Conservation (phyloP, 768 basidiomycete species). For the Lactarius indigo region DNA sequence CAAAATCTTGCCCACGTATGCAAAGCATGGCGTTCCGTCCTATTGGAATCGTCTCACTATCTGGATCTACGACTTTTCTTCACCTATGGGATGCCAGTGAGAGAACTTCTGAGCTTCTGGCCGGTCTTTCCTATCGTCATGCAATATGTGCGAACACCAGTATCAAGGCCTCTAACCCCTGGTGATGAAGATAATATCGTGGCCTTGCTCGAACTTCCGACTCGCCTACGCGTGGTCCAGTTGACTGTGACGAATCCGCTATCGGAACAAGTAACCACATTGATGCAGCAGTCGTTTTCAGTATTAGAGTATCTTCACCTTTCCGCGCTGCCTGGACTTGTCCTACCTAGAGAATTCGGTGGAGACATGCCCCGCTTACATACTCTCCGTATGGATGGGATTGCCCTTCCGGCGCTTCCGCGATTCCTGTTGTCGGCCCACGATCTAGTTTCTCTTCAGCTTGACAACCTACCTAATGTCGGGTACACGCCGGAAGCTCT, state of each 20-base stretch:
- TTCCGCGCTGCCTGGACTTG: background rate
- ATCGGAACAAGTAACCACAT: background rate
- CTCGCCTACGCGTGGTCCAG: constrained; percentile 1
- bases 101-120: constrained; percentile 2
- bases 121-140: constrained; percentile 9
- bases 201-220: background rate
- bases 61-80: constrained; percentile 6
- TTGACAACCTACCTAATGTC: constrained; percentile 1
- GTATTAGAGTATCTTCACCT: background rate
- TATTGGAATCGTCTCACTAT: background rate
- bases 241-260: background rate
- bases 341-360: background rate
- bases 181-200: constrained; percentile 1
- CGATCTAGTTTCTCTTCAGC: background rate
- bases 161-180: background rate
- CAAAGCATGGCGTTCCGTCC: background rate
- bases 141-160: background rate
- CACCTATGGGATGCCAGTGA: constrained; percentile 5
- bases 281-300: background rate
- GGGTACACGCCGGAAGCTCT: background rate
- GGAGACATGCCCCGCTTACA: background rate
- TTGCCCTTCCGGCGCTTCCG: background rate
- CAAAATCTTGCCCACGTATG: constrained; percentile 5
- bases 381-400: background rate
- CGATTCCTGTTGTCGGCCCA: background rate